Conservation (phyloP, 2,329 filamentous ascomycete species). For the Neofusicoccum kwambonambiense region DNA sequence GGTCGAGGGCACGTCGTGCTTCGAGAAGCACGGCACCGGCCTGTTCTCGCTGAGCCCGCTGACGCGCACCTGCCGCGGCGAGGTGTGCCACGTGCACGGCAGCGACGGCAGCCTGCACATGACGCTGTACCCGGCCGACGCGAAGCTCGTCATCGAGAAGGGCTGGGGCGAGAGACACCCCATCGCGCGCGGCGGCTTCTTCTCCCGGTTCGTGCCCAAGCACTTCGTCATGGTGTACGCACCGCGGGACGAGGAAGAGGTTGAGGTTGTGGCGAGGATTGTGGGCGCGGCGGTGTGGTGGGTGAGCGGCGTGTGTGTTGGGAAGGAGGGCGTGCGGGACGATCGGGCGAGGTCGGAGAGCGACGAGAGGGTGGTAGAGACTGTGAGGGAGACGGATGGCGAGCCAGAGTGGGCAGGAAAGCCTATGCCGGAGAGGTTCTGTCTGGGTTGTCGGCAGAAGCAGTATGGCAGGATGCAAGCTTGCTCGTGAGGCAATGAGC, state of each 20-base stretch:
- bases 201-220: slow-evolving; percentile 66
- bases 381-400: neutral
- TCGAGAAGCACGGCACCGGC: slow-evolving; percentile 79
- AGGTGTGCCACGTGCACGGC: slow-evolving; percentile 77
- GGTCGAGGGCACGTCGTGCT: slow-evolving; percentile 64
- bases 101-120: slow-evolving; percentile 76
- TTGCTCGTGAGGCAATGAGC: neutral
- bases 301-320: slow-evolving; percentile 45
- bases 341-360: slow-evolving; percentile 22
- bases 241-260: slow-evolving; percentile 66
- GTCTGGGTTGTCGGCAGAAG: slow-evolving; percentile 12
- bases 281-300: slow-evolving; percentile 75
- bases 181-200: slow-evolving; percentile 65
- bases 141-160: slow-evolving; percentile 66
- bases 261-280: slow-evolving; percentile 66
- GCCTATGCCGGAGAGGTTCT: neutral
- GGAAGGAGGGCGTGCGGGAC: slow-evolving; percentile 22
- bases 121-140: slow-evolving; percentile 76
- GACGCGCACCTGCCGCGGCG: slow-evolving; percentile 72
- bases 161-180: slow-evolving; percentile 76
- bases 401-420: neutral
- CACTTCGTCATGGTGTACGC: slow-evolving; percentile 84
- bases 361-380: slow-evolving; percentile 18
- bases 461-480: slow-evolving; percentile 1
- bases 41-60: slow-evolving; percentile 67